These are phyloP conservation scores for Neurospora tetrasperma DNA, from an alignment of 495 filamentous ascomycete genomes.

Conservation along the genomic window DNA sequence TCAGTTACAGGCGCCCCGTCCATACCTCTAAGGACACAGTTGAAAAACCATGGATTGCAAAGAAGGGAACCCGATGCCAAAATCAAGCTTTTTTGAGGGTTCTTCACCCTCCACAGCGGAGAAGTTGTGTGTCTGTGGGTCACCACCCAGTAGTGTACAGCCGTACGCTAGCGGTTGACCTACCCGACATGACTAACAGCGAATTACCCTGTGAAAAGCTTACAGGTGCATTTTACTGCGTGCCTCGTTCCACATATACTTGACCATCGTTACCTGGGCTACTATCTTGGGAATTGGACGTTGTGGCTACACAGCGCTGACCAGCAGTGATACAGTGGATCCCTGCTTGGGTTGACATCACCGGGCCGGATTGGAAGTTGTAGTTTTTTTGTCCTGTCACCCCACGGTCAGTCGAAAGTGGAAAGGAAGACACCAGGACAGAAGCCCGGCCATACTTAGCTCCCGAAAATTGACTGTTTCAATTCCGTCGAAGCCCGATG, in stretches of 20 bases:
- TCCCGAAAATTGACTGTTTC: not conserved
- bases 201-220: not conserved
- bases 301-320: not conserved
- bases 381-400: not conserved
- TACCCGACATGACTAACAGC: not conserved
- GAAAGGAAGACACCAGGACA: not conserved
- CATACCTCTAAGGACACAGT: not conserved
- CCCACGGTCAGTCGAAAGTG: not conserved
- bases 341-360: not conserved
- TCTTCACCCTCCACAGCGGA: not conserved
- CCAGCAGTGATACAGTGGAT: not conserved
- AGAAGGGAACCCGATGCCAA: not conserved
- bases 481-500: not conserved
- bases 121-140: not conserved
- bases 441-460: not conserved
- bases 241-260: not conserved
- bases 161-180: not conserved
- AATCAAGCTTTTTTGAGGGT: not conserved
- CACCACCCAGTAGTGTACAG: not conserved
- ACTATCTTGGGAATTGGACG: not conserved
- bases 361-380: not conserved
- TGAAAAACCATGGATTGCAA: not conserved
- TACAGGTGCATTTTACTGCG: not conserved
- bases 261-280: not conserved
- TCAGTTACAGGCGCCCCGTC: not conserved